These are phyloP conservation scores for Deuterostichococcus epilithicus DNA, from an alignment of 139 green algal genomes.

Conservation along the genomic window DNA sequence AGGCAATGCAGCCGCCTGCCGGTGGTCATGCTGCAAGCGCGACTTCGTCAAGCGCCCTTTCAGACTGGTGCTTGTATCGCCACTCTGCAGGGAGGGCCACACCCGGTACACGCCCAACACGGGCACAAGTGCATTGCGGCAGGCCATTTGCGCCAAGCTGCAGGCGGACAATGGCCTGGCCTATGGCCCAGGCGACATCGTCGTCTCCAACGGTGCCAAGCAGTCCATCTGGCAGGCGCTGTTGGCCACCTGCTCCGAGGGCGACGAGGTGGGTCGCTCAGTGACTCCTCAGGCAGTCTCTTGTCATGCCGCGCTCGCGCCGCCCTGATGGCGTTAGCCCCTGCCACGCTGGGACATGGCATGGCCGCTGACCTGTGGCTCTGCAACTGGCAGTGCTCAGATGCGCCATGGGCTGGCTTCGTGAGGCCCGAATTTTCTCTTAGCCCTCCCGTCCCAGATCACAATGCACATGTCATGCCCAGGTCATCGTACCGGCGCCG, in stretches of 20 bases:
- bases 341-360: too few relatives aligned
- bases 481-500: constrained; percentile 91
- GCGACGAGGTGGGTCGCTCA: constrained; percentile 57
- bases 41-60: too few relatives aligned
- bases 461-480: constrained; percentile 7
- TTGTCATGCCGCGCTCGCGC: too few relatives aligned
- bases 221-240: constrained; percentile 90
- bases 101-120: constrained; percentile 95
- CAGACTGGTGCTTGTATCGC: too few relatives aligned
- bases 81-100: constrained; percentile 51
- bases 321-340: too few relatives aligned
- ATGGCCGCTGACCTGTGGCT: too few relatives aligned
- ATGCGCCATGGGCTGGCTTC: too few relatives aligned
- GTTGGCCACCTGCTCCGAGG: constrained; percentile 51
- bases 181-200: constrained; percentile 79
- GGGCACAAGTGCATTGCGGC: constrained; percentile 72
- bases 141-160: constrained; percentile 87
- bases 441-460: too few relatives aligned
- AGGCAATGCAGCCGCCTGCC: too few relatives aligned
- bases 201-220: constrained; percentile 95
- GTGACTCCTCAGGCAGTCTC: not conserved
- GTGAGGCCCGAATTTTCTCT: too few relatives aligned
- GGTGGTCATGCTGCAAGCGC: too few relatives aligned
- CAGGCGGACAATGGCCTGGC: constrained; percentile 80
- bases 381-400: too few relatives aligned